Evolutionary conservation across 495 filamentous ascomycete genomes (phyloP), one percentile per base, ranked within the genome.

Genomic region (Beverwykella pulmonaria): DNA sequence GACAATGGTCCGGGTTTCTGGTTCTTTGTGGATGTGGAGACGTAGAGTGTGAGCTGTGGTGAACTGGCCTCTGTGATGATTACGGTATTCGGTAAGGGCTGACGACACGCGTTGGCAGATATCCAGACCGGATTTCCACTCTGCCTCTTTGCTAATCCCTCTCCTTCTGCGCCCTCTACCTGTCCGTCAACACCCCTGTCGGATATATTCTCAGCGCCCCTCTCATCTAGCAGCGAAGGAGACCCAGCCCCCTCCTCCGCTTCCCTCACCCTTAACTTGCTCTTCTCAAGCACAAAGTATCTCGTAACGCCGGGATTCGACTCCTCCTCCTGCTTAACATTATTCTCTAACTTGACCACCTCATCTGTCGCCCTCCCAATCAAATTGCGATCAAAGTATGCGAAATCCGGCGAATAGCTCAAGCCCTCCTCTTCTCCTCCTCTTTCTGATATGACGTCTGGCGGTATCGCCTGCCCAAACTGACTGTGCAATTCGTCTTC

Each of bases 21-120:
- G 70, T 93, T 89, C 10, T 79, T 80, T 8, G 81, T 53, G 0
- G 85, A 84, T 7, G 79, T 86, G 12, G 93, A 96, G 41, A 96
- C 77, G 71, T 88, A 97, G 2, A 98, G 75, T 10, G 87, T 81
- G 27, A 98, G 82, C 69, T 92, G 92, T 6, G 91, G 89, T n/a
- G 5, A 87, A 82, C 15, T 67, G 54, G 19, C 12, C 19, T 64
- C 66, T 10, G 39, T 52, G 26, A 65, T 70, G 4, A 57, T 14
- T 4, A 58, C 50, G 12, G 73, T 66, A 75, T 82, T 81, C 67
- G 81, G 71, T 55, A 59, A 70, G 0, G 93, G 93, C 68, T 92
- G 91, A 17, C 82, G 68, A 76, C 93, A 97, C 8, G 90, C 89
- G 61, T 89, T 95, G 34, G 93, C 83, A 3, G 92, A 90, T 53